Evolutionary conservation across 108 stramenopile genomes (phyloP).

Genomic region (Aureococcus anophagefferens): DNA sequence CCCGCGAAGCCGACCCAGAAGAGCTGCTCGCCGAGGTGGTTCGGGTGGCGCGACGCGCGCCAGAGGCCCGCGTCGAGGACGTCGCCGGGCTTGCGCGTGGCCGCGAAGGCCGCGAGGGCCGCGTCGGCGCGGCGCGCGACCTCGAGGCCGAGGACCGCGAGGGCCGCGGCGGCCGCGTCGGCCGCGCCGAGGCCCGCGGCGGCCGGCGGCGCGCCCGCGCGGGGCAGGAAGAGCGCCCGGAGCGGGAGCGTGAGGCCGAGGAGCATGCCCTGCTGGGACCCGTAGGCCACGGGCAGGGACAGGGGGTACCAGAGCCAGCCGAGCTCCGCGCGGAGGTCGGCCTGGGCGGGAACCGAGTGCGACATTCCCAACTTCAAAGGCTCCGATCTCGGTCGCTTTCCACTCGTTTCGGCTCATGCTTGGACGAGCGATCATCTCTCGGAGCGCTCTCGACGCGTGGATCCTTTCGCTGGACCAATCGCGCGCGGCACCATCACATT

Average conservation of each 20-base stretch:
- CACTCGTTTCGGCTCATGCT: too few relatives aligned
- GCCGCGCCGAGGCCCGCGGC: background rate
- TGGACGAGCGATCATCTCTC: too few relatives aligned
- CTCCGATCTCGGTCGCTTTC: too few relatives aligned
- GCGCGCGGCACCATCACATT: too few relatives aligned
- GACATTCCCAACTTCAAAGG: too few relatives aligned
- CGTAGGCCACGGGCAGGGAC: background rate
- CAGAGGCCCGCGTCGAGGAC: background rate
- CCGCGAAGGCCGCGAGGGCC: background rate
- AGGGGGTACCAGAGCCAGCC: background rate
- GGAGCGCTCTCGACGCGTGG: too few relatives aligned
- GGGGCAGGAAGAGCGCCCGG: background rate
- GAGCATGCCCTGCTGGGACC: background rate
- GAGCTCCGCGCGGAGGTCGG: background rate
- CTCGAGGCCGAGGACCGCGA: background rate
- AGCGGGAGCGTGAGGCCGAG: background rate
- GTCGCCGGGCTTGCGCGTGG: background rate
- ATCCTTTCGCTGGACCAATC: too few relatives aligned
- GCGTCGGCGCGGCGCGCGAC: background rate
- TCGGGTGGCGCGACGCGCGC: background rate
- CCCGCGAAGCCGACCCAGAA: background rate
- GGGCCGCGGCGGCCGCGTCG: background rate
- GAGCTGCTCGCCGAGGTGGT: background rate
- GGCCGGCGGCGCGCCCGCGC: background rate
- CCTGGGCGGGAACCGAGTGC: too few relatives aligned